Percentiles rank a stretch among this genome's conserved stretches.
Evolutionary conservation across 2,329 filamentous ascomycete species (phyloP).

Genomic region (Rhinocladiella similis): DNA sequence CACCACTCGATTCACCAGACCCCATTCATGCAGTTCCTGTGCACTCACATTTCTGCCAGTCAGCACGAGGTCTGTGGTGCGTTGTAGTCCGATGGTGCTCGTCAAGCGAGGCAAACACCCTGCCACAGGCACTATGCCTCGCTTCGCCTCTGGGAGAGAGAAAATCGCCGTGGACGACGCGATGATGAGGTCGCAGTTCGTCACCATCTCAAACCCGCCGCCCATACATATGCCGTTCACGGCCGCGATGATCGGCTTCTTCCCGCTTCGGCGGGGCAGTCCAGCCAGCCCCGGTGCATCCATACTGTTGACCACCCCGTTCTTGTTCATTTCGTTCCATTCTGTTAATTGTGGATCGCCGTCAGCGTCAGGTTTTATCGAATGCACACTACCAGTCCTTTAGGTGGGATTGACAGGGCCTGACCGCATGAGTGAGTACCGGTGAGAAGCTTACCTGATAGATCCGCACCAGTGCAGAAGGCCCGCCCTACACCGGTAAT

Average conservation of each 20-base stretch:
- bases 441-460: conserved; percentile 41
- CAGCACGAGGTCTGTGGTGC: conserved; percentile 70
- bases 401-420: too few relatives aligned
- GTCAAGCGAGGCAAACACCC: conserved; percentile 69
- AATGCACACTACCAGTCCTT: too few relatives aligned
- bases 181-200: conserved; percentile 72
- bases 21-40: conserved; percentile 62
- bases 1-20: conserved; percentile 59
- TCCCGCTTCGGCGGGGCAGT: conserved; percentile 58
- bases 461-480: conserved; percentile 47
- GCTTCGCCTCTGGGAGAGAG: conserved; percentile 68
- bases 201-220: conserved; percentile 73
- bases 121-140: conserved; percentile 69
- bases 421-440: not conserved
- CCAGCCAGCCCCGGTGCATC: conserved; percentile 32
- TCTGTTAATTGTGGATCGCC: conserved; percentile 4
- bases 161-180: conserved; percentile 60
- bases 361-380: too few relatives aligned
- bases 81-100: conserved; percentile 64
- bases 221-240: conserved; percentile 74
- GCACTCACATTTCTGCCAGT: conserved; percentile 62
- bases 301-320: conserved; percentile 26
- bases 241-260: conserved; percentile 73
- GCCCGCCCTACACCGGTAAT: conserved; percentile 43
- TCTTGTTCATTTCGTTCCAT: conserved; percentile 24